Evolutionary conservation across 768 basidiomycete species (phyloP).

Genomic region (Saitozyma podzolica): DNA sequence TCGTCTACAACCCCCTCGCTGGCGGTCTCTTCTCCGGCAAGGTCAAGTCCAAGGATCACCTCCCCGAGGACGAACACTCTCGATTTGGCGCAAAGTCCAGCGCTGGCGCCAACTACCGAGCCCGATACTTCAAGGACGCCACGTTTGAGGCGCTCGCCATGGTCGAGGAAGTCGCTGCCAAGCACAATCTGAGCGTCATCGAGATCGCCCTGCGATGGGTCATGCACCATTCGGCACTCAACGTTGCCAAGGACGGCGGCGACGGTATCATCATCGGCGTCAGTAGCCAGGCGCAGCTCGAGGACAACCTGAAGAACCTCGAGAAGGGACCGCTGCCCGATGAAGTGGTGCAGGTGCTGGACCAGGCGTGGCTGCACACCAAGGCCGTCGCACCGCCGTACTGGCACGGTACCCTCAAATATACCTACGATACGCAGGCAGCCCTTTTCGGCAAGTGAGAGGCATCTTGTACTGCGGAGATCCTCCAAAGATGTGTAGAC

Average conservation of each 20-base stretch:
- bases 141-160: conserved; percentile 58
- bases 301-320: conserved; percentile 50
- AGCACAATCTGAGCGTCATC: conserved; percentile 52
- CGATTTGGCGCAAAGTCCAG: conserved; percentile 23
- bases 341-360: conserved; percentile 59
- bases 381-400: conserved; percentile 56
- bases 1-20: conserved; percentile 49
- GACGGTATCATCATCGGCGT: conserved; percentile 64
- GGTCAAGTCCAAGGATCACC: conserved; percentile 35
- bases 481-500: too few relatives aligned
- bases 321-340: conserved; percentile 64
- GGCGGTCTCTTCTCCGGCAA: conserved; percentile 42
- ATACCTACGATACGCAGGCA: conserved; percentile 25
- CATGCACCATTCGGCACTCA: conserved; percentile 58
- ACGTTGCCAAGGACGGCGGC: conserved; percentile 48
- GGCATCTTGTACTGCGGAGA: too few relatives aligned
- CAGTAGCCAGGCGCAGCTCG: conserved; percentile 61
- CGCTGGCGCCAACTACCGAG: conserved; percentile 29
- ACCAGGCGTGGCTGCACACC: conserved; percentile 59
- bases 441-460: conserved; percentile 18
- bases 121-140: conserved; percentile 42
- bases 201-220: conserved; percentile 58
- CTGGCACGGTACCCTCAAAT: conserved; percentile 44
- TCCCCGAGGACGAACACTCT: conserved; percentile 22
- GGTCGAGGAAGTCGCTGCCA: conserved; percentile 56